Conservation (phyloP, 148 eudicot species). For the Rhododendron simsii region DNA sequence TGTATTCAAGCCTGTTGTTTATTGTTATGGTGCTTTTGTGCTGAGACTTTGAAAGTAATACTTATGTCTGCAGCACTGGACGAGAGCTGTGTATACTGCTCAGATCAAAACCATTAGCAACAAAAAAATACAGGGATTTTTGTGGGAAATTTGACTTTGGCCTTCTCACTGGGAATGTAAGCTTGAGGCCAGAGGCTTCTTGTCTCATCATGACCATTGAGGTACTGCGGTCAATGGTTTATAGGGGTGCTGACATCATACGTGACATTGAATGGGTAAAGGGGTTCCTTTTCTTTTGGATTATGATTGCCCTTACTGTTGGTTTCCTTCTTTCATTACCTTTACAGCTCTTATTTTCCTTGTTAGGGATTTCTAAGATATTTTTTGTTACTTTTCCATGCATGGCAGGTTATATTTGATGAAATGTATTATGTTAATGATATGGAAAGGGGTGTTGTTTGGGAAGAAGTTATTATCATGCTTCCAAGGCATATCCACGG, state of each 20-base stretch:
- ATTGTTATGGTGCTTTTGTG: too few species aligned
- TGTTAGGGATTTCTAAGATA: background rate
- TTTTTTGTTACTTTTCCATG: conserved; percentile 17
- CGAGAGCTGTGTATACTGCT: conserved; percentile 96
- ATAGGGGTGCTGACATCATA: conserved; percentile 18
- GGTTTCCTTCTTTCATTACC: background rate
- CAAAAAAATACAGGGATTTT: conserved; percentile 96
- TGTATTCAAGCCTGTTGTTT: background rate
- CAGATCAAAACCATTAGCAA: conserved; percentile 84
- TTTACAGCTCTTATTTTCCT: background rate
- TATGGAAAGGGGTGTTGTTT: conserved; percentile 95
- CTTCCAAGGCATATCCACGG: conserved; percentile 95
- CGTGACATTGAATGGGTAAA: conserved; percentile 97
- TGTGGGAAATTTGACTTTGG: conserved; percentile 84
- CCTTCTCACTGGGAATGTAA: too few species aligned
- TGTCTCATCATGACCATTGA: conserved; percentile 89
- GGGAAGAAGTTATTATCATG: conserved; percentile 99
- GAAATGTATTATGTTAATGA: conserved; percentile 98
- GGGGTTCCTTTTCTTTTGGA: background rate
- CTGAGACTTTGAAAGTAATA: background rate
- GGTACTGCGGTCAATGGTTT: conserved; percentile 91
- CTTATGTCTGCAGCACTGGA: conserved; percentile 63
- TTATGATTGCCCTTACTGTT: background rate
- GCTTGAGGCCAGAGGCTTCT: conserved; percentile 34
- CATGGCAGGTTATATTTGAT: conserved; percentile 83